Evolutionary conservation across 2,329 filamentous ascomycete species (phyloP), one percentile per base, ranked within the genome.

Genomic region (Claviceps digitariae): DNA sequence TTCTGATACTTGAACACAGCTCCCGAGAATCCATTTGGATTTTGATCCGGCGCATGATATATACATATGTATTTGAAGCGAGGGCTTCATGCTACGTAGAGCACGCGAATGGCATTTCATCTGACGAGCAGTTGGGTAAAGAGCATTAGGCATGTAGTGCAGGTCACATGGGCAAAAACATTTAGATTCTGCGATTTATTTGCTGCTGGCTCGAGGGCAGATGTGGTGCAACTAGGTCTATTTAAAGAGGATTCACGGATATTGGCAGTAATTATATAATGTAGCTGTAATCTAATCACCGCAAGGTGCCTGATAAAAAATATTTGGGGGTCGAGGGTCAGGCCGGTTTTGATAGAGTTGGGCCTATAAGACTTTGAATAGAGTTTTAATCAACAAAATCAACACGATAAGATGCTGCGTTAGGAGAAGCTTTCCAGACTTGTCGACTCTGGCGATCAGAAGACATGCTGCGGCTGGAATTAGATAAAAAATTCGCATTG

Each of bases 21-120:
- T 31, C 75, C 75, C 13, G 67, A 77, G 56, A 78, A 78, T 57
- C 75, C 75, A 1, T 78, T 78, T 58, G 75, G 75, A 23, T 78
- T 78, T 58, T 74, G 61, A 63, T 25, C 13, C 41, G 17, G 20
- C 8, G 5, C 3, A 13, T 29, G 12, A 43, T 17, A 31, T 12
- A 31, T 27, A 21, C 13, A 8, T n/a, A n/a, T n/a, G n/a, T n/a
- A n/a, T n/a, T n/a, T n/a, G n/a, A n/a, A 27, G 43, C 10, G 1
- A 12, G 15, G 2, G 12, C 41, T 25, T 21, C n/a, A 27, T 46
- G 43, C 15, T 27, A 25, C n/a, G 3, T 27, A 15, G 13, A n/a
- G 7, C 46, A n/a, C 10, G 46, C 46, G 7, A 27, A 20, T 48
- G 20, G 5, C 7, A 8, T 34, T 23, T 9, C 46, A 21, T 21